Base-by-base conservation (phyloP, 768 basidiomycete species). In the Naganishia vishniacii region DNA sequence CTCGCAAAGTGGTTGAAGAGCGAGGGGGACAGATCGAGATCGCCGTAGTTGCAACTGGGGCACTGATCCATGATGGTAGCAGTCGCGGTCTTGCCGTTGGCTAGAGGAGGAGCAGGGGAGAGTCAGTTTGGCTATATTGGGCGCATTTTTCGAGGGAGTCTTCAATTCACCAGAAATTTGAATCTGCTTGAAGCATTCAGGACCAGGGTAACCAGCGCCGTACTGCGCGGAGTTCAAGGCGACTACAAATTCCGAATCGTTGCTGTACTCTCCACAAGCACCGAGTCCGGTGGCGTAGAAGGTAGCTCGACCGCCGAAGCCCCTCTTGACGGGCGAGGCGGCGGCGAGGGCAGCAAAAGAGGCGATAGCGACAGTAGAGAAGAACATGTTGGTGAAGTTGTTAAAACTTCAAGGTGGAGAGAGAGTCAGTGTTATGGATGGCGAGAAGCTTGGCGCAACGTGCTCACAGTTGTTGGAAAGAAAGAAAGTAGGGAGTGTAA, bases 61-160 rank as follows among this genome's bases (percentile, higher is more conserved):
- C 88, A 88, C 83, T 88, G 66, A 75, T 89, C 88, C 78, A 81
- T 80, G 69, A 90, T 83, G 0, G 67, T 75, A 3, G 88, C 88
- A 0, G 62, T 63, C 7, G 84, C 78, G 0, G 83, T 82, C 72
- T 84, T 85, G 64, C 87, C 87, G 83, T 82, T 56, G 34, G 53
- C 53, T 72, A 37, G 83, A 84, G 31, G 20, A 29, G 31, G 6
- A 16, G 4, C 11, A 51, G 13, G 26, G 49, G 11, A 31, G 32
- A 13, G 49, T 18, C 13, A 18, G 13, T 31, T 26, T 7, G 8
- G 12, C 0, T n/a, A n/a, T 7, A 46, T n/a, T n/a, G n/a, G n/a
- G 18, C 32, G 2, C 20, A 31, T 32, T 4, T 3, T 9, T 1
- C 32, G 82, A 81, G 15, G 42, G 31, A 26, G 20, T 34, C 20